Base-by-base conservation (phyloP, 768 basidiomycete species). In the Cubamyces sp. region DNA sequence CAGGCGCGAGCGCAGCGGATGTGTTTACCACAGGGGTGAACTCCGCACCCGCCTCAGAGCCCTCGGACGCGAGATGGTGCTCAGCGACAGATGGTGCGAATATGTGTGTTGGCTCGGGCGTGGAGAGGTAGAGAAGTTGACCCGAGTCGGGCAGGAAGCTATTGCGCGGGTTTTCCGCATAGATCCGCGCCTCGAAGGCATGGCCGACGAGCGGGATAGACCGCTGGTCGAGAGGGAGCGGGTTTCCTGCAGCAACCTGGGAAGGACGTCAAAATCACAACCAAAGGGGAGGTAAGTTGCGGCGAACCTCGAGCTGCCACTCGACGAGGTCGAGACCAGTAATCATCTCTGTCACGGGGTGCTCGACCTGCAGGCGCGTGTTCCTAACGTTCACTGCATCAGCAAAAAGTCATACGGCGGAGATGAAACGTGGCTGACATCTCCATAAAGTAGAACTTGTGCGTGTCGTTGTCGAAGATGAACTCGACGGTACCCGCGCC, bases 401-500 rank as follows among this genome's bases (percentile, higher is more conserved):
- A 16, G 15, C 19, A 19, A 2, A 23, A 45, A 12, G 48, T 23
- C 26, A 43, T 39, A 34, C 25, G 11, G 50, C 5, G 41, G n/a
- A 12, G 55, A 25, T 28, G 19, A 6, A 3, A 9, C 4, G 7
- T 3, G 25, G 70, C 88, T 54, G 66, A 88, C 92, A 96, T 96
- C 75, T 97, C 95, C 94, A 96, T 96, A 72, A 97, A 97, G 70
- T 88, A 97, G 74, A 96, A 96, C 61, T 85, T 81, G 58, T 84
- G 76, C 8, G 90, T 91, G 71, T 95, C 90, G 64, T 93, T 95
- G 73, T 98, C 95, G 66, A 96, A 94, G 65, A 98, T 96, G 69
- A 98, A 97, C 72, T 98, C 95, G n/a, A 96, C 92, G 0, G 93
- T 95, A 4, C 93, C 93, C 11, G 94, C 94, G 34, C 94, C 94